Percentiles rank a stretch among this genome's conserved stretches.
Evolutionary conservation across 306 rosid species (phyloP).

Genomic region (Phaseolus lunatus): DNA sequence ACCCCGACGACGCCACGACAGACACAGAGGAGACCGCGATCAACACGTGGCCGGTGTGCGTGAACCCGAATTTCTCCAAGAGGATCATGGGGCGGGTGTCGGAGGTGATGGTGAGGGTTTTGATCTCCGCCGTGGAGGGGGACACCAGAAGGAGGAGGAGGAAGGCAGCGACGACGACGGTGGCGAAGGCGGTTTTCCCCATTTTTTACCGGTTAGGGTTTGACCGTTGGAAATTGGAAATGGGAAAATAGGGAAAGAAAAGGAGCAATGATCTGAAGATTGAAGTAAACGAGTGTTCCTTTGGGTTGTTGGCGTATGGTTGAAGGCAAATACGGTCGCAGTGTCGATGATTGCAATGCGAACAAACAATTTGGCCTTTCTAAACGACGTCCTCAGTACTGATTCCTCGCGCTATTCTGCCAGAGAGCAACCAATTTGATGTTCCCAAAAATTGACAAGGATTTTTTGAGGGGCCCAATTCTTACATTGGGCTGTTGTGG

Average conservation of each 20-base stretch:
- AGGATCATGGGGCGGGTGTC: conserved; percentile 82
- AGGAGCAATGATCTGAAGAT: neutral
- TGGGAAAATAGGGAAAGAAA: neutral
- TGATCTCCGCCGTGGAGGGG: conserved; percentile 75
- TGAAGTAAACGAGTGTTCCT: neutral
- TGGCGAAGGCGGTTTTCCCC: conserved; percentile 48
- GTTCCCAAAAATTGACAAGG: neutral
- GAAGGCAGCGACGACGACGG: conserved; percentile 51
- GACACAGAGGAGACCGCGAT: conserved; percentile 64
- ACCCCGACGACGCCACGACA: conserved; percentile 35
- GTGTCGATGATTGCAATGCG: neutral
- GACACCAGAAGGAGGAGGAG: conserved; percentile 44
- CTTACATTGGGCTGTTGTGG: neutral
- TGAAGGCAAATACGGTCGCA: conserved; percentile 7
- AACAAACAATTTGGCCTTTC: neutral
- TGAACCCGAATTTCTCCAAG: conserved; percentile 90
- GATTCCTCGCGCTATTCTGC: neutral
- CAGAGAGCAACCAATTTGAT: neutral
- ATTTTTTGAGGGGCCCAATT: no score
- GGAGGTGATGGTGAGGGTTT: conserved; percentile 66
- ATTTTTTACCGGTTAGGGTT: conserved; percentile 34
- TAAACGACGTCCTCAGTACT: conserved; percentile 18
- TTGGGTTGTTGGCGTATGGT: conserved; percentile 5
- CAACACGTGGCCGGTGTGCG: conserved; percentile 71
- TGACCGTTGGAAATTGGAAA: neutral